These are phyloP conservation scores for Verticillium dahliae DNA, from an alignment of 2,329 filamentous ascomycete species.

Conservation along the genomic window DNA sequence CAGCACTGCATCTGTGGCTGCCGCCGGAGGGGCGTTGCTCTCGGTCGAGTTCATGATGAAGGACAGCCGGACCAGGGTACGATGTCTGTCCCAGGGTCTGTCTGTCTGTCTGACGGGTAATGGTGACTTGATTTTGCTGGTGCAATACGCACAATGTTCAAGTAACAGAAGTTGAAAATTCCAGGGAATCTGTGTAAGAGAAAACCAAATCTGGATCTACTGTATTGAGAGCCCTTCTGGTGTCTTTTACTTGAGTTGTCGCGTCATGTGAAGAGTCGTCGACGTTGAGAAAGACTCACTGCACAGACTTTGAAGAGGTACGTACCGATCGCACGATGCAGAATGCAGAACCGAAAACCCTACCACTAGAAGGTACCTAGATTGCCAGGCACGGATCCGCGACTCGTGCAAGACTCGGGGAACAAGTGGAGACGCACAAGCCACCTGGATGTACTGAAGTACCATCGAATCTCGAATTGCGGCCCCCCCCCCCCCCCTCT, in stretches of 20 bases:
- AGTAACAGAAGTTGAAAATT: too few relatives aligned
- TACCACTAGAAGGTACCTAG: neutral
- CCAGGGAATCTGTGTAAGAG: too few relatives aligned
- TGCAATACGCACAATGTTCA: too few relatives aligned
- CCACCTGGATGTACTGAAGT: neutral
- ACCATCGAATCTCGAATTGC: neutral
- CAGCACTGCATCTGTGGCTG: conserved; percentile 74
- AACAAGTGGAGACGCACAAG: neutral
- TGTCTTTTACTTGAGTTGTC: neutral
- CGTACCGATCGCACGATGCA: neutral
- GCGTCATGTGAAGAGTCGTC: neutral
- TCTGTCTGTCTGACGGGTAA: neutral
- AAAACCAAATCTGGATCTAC: too few relatives aligned
- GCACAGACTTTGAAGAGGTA: neutral
- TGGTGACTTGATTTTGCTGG: neutral
- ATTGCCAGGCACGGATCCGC: neutral
- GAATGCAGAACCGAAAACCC: neutral
- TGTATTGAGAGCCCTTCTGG: neutral
- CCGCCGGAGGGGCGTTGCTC: conserved; percentile 43
- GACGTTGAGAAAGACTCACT: neutral
- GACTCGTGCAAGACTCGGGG: neutral
- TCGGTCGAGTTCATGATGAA: neutral
- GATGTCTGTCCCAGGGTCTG: neutral
- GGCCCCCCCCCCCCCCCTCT: too few relatives aligned
- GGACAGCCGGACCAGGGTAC: neutral